These are phyloP conservation scores for Linanthus parryae DNA, from an alignment of 148 eudicot species.

Conservation along the genomic window DNA sequence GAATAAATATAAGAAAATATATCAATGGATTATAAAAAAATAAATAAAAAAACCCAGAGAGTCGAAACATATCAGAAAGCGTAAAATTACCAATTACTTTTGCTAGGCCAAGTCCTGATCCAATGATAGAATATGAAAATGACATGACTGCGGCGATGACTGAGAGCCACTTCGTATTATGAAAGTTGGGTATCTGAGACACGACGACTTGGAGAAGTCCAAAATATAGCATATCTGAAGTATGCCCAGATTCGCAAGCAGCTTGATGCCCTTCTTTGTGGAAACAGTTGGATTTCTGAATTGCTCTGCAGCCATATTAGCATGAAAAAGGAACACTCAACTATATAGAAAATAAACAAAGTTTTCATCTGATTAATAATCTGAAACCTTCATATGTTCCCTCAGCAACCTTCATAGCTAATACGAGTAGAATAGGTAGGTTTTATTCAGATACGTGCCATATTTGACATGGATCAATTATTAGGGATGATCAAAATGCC, in stretches of 20 bases:
- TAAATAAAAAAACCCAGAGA: too few relatives aligned
- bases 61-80: too few relatives aligned
- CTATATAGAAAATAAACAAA: too few relatives aligned
- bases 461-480: too few relatives aligned
- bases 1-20: background rate
- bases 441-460: too few relatives aligned
- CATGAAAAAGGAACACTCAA: too few relatives aligned
- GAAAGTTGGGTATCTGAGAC: conserved; percentile 82
- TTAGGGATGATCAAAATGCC: too few relatives aligned
- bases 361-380: too few relatives aligned
- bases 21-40: too few relatives aligned
- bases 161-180: conserved; percentile 64
- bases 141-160: conserved; percentile 77
- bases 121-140: conserved; percentile 64
- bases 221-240: conserved; percentile 54
- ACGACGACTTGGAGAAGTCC: conserved; percentile 56
- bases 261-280: conserved; percentile 66
- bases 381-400: too few relatives aligned
- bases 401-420: too few relatives aligned
- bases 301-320: conserved; percentile 65
- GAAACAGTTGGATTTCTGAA: conserved; percentile 69
- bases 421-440: too few relatives aligned
- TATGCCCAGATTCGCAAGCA: conserved; percentile 36
- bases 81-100: conserved; percentile 70
- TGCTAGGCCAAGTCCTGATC: conserved; percentile 63